phyloP scores from a whole-genome alignment of 2,329 filamentous ascomycete species.

The Aspergillus sp. region DNA sequence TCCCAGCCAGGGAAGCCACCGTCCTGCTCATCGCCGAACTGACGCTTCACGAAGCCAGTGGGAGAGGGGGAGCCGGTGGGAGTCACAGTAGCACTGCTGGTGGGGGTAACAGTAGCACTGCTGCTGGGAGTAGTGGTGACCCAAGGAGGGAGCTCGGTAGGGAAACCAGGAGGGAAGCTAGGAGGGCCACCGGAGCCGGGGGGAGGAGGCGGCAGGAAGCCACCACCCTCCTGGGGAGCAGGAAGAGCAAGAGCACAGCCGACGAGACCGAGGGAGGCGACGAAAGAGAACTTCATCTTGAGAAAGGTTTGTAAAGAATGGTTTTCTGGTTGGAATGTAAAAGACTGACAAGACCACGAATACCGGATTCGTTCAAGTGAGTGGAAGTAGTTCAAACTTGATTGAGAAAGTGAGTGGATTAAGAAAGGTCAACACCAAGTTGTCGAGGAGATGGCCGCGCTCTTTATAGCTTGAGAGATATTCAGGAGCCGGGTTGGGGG shows the following conservation, averaged over 20 bases:
- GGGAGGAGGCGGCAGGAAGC: neutral
- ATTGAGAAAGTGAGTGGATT: neutral
- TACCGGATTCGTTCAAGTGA: conserved; percentile 13
- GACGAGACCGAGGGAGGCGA: conserved; percentile 10
- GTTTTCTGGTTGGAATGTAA: neutral
- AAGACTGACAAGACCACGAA: neutral
- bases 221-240: conserved; percentile 1
- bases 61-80: neutral
- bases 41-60: neutral
- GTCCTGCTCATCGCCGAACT: no score
- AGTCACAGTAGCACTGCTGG: neutral
- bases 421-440: neutral
- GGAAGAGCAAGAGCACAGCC: conserved; percentile 15
- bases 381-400: neutral
- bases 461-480: conserved; percentile 7
- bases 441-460: neutral
- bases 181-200: neutral
- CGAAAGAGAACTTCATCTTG: conserved; percentile 13
- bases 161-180: neutral
- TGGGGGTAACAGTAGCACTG: neutral
- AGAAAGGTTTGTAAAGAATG: neutral
- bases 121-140: neutral
- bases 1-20: neutral
- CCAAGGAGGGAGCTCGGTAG: neutral
- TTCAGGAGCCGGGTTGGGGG: neutral